These are phyloP conservation scores for Apiospora arundinis DNA, from an alignment of 2,329 filamentous ascomycete species.

Conservation along the genomic window DNA sequence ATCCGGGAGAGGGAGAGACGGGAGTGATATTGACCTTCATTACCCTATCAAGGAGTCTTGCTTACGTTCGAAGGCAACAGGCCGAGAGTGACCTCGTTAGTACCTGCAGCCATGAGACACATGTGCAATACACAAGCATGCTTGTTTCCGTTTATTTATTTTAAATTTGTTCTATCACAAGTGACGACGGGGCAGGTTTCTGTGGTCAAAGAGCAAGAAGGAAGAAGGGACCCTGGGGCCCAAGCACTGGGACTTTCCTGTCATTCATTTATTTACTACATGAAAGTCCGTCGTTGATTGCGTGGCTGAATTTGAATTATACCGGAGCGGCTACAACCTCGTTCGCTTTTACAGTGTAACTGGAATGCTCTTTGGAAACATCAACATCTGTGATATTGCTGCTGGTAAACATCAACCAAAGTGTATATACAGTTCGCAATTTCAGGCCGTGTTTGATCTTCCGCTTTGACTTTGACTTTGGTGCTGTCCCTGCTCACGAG, in stretches of 20 bases:
- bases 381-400: not conserved
- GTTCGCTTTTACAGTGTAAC: not conserved
- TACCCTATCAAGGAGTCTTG: not conserved
- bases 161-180: not conserved
- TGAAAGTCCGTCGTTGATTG: not conserved
- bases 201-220: not conserved
- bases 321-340: not conserved
- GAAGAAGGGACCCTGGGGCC: not conserved
- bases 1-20: not conserved
- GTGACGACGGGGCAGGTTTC: not conserved
- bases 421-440: not conserved
- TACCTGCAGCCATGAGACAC: not conserved
- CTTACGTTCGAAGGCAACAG: not conserved
- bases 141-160: not conserved
- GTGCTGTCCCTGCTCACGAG: not conserved
- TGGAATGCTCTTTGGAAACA: not conserved
- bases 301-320: constrained; percentile 6
- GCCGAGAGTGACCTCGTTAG: not conserved
- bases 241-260: not conserved
- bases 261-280: not conserved
- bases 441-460: not conserved
- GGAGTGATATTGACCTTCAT: not conserved
- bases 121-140: not conserved
- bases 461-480: not conserved
- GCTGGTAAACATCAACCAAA: not conserved